phyloP scores from a whole-genome alignment of 768 basidiomycete genomes.

The Panaeolus cyanescens region DNA sequence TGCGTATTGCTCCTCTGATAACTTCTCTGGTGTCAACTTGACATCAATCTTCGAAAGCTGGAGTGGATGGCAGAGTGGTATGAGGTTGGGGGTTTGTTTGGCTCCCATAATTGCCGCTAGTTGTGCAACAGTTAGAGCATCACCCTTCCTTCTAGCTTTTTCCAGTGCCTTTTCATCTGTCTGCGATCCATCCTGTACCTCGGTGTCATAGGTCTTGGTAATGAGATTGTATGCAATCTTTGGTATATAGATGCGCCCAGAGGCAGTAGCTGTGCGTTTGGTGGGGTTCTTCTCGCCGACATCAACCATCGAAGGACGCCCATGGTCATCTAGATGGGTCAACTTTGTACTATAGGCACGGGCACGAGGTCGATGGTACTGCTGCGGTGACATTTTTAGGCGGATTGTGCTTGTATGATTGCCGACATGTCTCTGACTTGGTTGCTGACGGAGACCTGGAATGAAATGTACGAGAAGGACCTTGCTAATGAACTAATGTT shows the following conservation, averaged over 20 bases:
- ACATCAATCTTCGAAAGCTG: constrained; percentile 70
- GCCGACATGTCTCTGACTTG: not conserved
- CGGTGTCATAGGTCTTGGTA: constrained; percentile 38
- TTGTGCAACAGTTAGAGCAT: constrained; percentile 75
- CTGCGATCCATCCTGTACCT: constrained; percentile 13
- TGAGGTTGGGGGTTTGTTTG: constrained; percentile 81
- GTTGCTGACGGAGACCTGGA: constrained; percentile 3
- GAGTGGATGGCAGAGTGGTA: constrained; percentile 90
- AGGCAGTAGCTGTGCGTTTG: constrained; percentile 71
- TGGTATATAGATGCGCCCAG: constrained; percentile 72
- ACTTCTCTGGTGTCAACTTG: constrained; percentile 49
- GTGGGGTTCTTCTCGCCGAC: constrained; percentile 64
- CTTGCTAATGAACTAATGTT: constrained; percentile 10
- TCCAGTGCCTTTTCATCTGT: constrained; percentile 35
- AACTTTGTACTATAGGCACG: constrained; percentile 37
- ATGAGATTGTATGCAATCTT: constrained; percentile 65
- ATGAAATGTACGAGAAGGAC: not conserved
- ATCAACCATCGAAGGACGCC: constrained; percentile 84
- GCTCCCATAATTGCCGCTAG: constrained; percentile 87
- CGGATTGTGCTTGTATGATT: not conserved
- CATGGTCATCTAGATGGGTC: constrained; percentile 74
- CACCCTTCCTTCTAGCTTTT: constrained; percentile 67
- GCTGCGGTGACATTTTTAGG: not conserved
- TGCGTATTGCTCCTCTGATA: constrained; percentile 35
- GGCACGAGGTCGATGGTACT: constrained; percentile 12